Percentiles rank a stretch among this genome's conserved stretches.
Evolutionary conservation across 495 filamentous ascomycete genomes (phyloP).

Genomic region (Trichocladium uniseriatum): DNA sequence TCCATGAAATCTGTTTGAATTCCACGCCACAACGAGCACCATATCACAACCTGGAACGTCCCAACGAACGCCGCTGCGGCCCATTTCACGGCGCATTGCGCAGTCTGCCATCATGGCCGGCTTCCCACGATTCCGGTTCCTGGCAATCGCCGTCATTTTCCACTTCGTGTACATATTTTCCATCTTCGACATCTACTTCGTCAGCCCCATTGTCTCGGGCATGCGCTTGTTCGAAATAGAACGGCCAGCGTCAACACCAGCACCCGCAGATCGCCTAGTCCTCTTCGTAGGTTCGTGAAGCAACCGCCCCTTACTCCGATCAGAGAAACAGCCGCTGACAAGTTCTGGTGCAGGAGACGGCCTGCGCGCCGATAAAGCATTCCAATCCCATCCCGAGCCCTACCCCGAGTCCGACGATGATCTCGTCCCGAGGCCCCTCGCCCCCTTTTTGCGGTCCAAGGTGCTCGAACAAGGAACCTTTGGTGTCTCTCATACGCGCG

Average conservation of each 20-base stretch:
- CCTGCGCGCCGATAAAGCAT: conserved; percentile 94
- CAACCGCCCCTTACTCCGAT: conserved; percentile 6
- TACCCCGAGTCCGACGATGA: conserved; percentile 55
- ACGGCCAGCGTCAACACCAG: conserved; percentile 47
- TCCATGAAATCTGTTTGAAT: neutral
- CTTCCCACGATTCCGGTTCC: conserved; percentile 75
- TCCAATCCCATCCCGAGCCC: conserved; percentile 88
- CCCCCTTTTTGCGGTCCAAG: conserved; percentile 88
- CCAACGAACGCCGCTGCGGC: neutral
- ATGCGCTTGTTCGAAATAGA: conserved; percentile 76
- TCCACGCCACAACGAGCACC: neutral
- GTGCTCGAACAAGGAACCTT: conserved; percentile 91
- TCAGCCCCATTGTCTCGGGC: conserved; percentile 92
- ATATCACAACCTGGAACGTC: neutral
- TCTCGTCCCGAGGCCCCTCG: conserved; percentile 58
- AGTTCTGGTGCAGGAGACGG: conserved; percentile 57
- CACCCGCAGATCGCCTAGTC: conserved; percentile 82
- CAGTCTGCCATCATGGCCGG: conserved; percentile 52
- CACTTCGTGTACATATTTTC: conserved; percentile 92
- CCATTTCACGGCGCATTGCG: conserved; percentile 5
- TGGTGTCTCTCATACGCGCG: conserved; percentile 93
- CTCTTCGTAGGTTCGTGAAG: conserved; percentile 73
- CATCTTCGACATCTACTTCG: conserved; percentile 99
- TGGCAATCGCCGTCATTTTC: conserved; percentile 85
- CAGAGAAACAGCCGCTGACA: conserved; percentile 2